These are phyloP conservation scores for Podaxis sp. DNA, from an alignment of 768 basidiomycete species.

Conservation along the genomic window DNA sequence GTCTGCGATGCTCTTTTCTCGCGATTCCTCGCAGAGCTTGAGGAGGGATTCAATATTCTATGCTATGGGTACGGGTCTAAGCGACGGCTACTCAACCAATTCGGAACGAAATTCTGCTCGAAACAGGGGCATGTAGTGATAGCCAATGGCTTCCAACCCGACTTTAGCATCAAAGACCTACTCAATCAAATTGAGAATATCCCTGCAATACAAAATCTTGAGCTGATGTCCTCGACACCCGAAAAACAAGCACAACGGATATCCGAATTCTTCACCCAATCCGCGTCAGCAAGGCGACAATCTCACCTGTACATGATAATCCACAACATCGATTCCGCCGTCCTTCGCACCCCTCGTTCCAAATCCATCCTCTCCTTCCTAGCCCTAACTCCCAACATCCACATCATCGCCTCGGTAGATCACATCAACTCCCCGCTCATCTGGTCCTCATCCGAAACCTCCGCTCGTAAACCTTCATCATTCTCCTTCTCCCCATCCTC, in stretches of 20 bases:
- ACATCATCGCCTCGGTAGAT: too few species aligned
- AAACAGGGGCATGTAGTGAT: slow-evolving; percentile 71
- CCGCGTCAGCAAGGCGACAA: slow-evolving; percentile 21
- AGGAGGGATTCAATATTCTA: slow-evolving; percentile 82
- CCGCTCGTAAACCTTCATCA: too few species aligned
- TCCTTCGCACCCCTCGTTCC: too few species aligned
- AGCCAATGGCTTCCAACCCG: slow-evolving; percentile 75
- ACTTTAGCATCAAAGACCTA: slow-evolving; percentile 57
- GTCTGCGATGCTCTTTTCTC: slow-evolving; percentile 43
- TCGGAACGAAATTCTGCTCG: slow-evolving; percentile 57
- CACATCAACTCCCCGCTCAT: too few species aligned
- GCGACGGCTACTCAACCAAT: slow-evolving; percentile 67
- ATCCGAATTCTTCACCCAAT: slow-evolving; percentile 55
- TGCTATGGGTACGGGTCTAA: slow-evolving; percentile 95
- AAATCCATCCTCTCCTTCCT: too few species aligned
- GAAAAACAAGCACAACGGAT: slow-evolving; percentile 68
- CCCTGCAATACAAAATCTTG: slow-evolving; percentile 20
- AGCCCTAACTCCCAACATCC: too few species aligned
- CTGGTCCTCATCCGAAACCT: too few species aligned
- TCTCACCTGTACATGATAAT: slow-evolving; percentile 58
- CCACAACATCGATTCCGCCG: too few species aligned
- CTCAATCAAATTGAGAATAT: slow-evolving; percentile 57
- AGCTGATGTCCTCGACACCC: slow-evolving; percentile 26
- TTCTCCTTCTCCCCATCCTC: too few species aligned
- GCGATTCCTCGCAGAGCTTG: slow-evolving; percentile 68